phyloP scores from a whole-genome alignment of 2,329 filamentous ascomycete species.

The Fusarium sp. region DNA sequence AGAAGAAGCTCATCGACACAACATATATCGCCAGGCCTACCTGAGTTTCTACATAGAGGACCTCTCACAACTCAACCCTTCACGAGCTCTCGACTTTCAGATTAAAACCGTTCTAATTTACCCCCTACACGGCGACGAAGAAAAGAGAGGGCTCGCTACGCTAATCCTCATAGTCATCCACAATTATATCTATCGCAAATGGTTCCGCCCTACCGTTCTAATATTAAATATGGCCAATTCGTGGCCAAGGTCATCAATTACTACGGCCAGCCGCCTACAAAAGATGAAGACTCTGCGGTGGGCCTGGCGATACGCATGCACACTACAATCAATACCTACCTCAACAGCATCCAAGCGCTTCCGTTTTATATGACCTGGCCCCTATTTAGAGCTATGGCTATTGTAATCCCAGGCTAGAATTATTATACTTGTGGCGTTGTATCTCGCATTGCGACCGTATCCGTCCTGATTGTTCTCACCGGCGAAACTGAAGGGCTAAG shows the following conservation, averaged over 20 bases:
- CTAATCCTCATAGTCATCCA: neutral
- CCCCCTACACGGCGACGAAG: neutral
- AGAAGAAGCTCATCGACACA: neutral
- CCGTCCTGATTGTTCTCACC: constrained; percentile 7
- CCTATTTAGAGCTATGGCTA: constrained; percentile 11
- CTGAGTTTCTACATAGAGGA: neutral
- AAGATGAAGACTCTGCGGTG: neutral
- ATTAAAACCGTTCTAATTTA: constrained; percentile 16
- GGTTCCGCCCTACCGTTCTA: constrained; percentile 17
- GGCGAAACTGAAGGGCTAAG: constrained; percentile 12
- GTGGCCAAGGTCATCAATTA: neutral
- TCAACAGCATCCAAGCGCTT: neutral
- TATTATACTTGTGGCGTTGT: constrained; percentile 2
- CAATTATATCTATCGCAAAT: constrained; percentile 12
- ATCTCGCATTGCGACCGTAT: neutral
- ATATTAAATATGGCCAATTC: constrained; percentile 11
- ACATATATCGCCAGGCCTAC: neutral
- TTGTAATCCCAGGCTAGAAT: constrained; percentile 9
- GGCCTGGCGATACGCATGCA: neutral
- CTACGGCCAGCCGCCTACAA: neutral
- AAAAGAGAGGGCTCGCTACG: neutral
- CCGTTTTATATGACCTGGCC: constrained; percentile 15
- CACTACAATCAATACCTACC: constrained; percentile 1
- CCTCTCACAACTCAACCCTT: neutral
- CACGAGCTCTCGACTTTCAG: neutral